Evolutionary conservation across 176 grass and related monocot genomes (phyloP), one percentile per base, ranked within the genome.

Genomic region (Aegilops bicornis): DNA sequence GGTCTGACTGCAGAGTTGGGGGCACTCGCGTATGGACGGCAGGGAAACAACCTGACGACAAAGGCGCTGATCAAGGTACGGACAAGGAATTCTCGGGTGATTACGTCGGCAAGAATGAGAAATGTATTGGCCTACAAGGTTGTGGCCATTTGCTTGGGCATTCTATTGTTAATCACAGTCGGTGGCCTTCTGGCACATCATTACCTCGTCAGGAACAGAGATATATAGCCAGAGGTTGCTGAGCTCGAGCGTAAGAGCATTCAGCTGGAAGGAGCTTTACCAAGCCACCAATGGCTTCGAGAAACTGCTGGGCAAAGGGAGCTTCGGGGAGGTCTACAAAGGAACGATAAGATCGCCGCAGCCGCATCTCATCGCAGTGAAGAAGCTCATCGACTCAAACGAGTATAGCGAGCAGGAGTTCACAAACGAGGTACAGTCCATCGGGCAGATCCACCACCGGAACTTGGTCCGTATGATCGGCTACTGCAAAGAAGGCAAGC

Each of bases 391-490:
- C 70, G 16, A 17, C 7, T 48, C 73, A 1, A 65, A 64, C 4
- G 75, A 73, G 27, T 73, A 32, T 31, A 73, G 4, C 1, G 76
- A 73, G 15, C 36, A 2, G 48, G 87, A 89, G 12, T 89, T 89
- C 23, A 22, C 14, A 0, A 89, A 89, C 7, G 87, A 85, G 82
- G 82, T 89, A 24, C 65, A 40, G 8, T 84, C 58, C 2, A 40
- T 84, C 5, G 76, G 82, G 12, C 58, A 33, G 67, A 89, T 89
- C 76, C 82, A 89, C 82, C 87, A 89, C 82, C 2, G 24, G 6
- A 84, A 80, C 82, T 8, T 89, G 11, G 87, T 80, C 11, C 87
- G 58, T 11, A 79, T 89, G 87, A 13, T 89, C 7, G 76, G 87
- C 1, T 84, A 84, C 23, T 73, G 81, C 87, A 73, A 89, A 7